Base-by-base conservation (phyloP, 805 yeast species). In the Myxozyma vanderwaltii region DNA sequence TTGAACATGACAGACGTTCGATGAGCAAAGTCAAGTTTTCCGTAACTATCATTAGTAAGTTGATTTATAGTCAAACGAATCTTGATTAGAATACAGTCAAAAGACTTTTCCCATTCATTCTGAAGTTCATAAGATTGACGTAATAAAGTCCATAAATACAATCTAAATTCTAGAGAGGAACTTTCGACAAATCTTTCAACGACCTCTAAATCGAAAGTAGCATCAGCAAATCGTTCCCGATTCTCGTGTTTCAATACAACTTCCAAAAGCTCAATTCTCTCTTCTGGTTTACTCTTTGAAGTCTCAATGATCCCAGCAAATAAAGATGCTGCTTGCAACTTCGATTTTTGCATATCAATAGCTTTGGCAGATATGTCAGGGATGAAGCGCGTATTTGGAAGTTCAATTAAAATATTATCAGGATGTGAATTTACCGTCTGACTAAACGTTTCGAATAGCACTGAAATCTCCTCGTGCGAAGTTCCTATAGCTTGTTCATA, bases 301-400 rank as follows among this genome's bases (percentile, higher is more conserved):
- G 69, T 65, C 33, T 69, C 70, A 39, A 84, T 75, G 7, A 84
- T 78, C 17, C 75, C 76, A 2, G 89, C 79, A 66, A 88, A 88
- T 12, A 84, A 79, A 0, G 86, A 75, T 45, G 90, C 81, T 0
- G 92, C 88, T 27, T 84, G 82, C 13, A 88, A 77, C 51, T 89
- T 88, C 1, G 91, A 85, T 19, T 85, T 74, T 66, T 89, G 91
- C 3, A 82, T 76, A 36, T 77, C 78, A 7, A 89, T 77, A 4
- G 81, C 76, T 0, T 76, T 73, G 1, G 71, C 52, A 43, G 79
- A 84, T 2, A 91, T 71, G 0, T 77, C 74, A 1, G 89, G 86
- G 15, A 91, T 82, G 56, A 79, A 75, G 1, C 77, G 75, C 33
- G 56, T 53, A n/a, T 62, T 61, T 12, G 56, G 47, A 23, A 59